Evolutionary conservation across 352 stramenopile species (phyloP), one percentile per base, ranked within the genome.

Genomic region (Globisporangium solare): DNA sequence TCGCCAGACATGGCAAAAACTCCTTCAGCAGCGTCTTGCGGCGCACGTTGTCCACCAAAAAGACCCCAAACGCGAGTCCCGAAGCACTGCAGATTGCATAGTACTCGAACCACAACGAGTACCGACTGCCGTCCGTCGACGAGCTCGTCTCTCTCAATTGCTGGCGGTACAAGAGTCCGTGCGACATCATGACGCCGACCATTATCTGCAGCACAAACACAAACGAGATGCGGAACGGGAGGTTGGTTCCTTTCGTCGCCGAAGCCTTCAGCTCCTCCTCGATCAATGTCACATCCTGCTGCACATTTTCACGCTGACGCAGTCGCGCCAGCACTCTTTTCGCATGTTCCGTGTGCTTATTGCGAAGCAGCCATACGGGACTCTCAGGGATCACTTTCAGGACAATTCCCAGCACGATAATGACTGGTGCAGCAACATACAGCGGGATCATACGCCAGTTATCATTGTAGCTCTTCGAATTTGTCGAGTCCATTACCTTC

Each of bases 21-120:
- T 95, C 85, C 61, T 95, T 95, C 45, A 95, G 58, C n/a, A 95
- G 88, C 17, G 85, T 95, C 67, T 95, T 93, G 50, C 85, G 80
- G n/a, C 83, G 77, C 51, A 95, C 81, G 40, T 86, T 89, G 61
- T 92, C 85, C 47, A 93, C 74, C 37, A 89, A 68, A 51, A 92
- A 89, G 55, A 85, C 84, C 41, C 83, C 83, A 41, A 93, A 89
- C 37, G 66, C 69, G 11, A 86, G 68, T 31, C 85, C 85, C 2
- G 73, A 60, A 6, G 71, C 67, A 1, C 40, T 73, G 53, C 70
- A 83, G 24, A 86, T 46, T 2, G 67, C 66, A 50, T 80, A 88
- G 45, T 81, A 76, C 15, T 87, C 61, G 39, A 86, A 52, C 76
- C 76, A 86, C 32, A 73, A 67, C 49, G 71, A 92, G 49, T 71